These are phyloP conservation scores for Neophaeococcomyces aloes DNA, from an alignment of 2,329 filamentous ascomycete genomes.

Conservation along the genomic window DNA sequence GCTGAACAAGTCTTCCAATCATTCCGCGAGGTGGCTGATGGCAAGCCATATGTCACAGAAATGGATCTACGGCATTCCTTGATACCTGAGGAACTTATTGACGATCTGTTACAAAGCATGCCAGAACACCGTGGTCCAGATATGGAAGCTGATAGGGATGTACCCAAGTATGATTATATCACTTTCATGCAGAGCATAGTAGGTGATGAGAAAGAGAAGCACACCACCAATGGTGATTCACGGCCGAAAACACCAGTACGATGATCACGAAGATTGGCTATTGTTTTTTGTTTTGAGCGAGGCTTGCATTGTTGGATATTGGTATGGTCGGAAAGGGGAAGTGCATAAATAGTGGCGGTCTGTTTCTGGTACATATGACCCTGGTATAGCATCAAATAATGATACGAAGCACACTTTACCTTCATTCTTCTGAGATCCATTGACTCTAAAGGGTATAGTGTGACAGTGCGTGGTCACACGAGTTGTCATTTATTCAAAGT, in stretches of 20 bases:
- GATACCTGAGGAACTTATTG: conserved; percentile 93
- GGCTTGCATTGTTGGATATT: not conserved
- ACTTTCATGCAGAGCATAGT: conserved; percentile 91
- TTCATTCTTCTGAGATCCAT: not conserved
- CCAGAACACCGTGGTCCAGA: conserved; percentile 76
- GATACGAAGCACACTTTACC: not conserved
- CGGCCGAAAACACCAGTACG: conserved; percentile 13
- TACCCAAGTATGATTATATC: conserved; percentile 91
- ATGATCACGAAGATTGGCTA: conserved; percentile 5
- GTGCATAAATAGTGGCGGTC: not conserved
- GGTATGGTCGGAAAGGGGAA: not conserved
- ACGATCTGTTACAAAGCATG: conserved; percentile 80
- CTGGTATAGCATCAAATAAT: not conserved
- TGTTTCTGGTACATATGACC: not conserved
- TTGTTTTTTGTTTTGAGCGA: conserved; percentile 1
- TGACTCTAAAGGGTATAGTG: no score
- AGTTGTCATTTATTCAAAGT: no score
- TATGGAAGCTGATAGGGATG: conserved; percentile 69
- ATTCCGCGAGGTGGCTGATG: conserved; percentile 93
- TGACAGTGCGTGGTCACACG: no score
- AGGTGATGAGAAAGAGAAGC: conserved; percentile 24
- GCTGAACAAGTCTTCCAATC: conserved; percentile 97
- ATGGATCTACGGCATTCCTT: conserved; percentile 90
- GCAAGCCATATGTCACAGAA: conserved; percentile 97
- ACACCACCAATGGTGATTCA: conserved; percentile 12